These are phyloP conservation scores for Epichloe sylvatica DNA, from an alignment of 2,329 filamentous ascomycete genomes.

Conservation along the genomic window DNA sequence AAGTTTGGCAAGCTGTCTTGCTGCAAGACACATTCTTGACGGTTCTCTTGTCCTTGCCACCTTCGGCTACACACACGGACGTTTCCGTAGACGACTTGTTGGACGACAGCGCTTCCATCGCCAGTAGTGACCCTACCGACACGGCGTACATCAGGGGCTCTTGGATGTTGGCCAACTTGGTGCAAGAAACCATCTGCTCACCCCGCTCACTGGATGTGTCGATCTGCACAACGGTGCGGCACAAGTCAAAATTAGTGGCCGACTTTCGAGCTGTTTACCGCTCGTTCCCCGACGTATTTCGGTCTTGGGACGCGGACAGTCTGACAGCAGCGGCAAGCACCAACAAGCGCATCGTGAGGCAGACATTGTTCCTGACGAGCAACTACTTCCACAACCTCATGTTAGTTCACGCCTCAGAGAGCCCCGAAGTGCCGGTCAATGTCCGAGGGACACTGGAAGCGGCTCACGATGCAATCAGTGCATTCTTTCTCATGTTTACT, in stretches of 20 bases:
- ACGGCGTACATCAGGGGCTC: constrained; percentile 61
- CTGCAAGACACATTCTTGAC: constrained; percentile 73
- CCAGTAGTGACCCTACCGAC: constrained; percentile 48
- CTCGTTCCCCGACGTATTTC: constrained; percentile 58
- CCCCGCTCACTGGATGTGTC: constrained; percentile 61
- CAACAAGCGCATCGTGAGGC: constrained; percentile 54
- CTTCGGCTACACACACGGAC: constrained; percentile 66
- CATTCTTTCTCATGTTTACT: constrained; percentile 60
- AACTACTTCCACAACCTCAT: constrained; percentile 77
- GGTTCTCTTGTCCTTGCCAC: constrained; percentile 62
- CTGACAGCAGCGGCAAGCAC: constrained; percentile 41
- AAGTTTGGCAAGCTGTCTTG: constrained; percentile 70
- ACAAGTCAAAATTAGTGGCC: constrained; percentile 55
- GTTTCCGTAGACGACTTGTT: constrained; percentile 60
- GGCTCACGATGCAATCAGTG: constrained; percentile 57
- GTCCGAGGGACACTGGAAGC: constrained; percentile 58
- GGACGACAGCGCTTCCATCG: constrained; percentile 45
- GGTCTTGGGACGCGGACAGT: constrained; percentile 49
- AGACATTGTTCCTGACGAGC: constrained; percentile 65
- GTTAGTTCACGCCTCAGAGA: constrained; percentile 61
- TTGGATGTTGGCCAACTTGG: constrained; percentile 66
- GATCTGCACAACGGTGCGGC: constrained; percentile 51
- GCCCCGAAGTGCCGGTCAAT: constrained; percentile 49
- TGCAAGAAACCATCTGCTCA: constrained; percentile 63
- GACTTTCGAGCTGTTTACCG: constrained; percentile 59